Base-by-base conservation (phyloP, 2,329 filamentous ascomycete genomes). In the Colletotrichum gloeosporioides region DNA sequence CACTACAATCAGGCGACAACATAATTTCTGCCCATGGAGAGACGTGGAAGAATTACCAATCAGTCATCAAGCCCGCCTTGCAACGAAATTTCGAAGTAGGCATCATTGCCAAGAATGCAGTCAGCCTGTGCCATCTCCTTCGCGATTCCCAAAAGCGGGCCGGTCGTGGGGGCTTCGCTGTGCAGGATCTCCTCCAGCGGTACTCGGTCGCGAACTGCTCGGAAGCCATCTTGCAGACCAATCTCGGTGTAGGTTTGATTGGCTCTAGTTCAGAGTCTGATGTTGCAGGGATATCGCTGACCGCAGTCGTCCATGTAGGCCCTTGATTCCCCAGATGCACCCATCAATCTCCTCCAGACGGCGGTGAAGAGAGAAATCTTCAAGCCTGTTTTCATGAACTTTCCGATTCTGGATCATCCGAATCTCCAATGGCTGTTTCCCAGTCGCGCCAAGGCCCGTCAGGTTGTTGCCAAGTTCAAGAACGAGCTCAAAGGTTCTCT, bases 1-100 rank as follows among this genome's bases (percentile, higher is more conserved):
- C 44, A 76, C 64, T 15, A 13, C 16, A 22, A 16, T 25, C 55
- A 77, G 85, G 85, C 7, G 85, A 86, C 67, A 86, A 87, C 59
- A 82, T 87, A 29, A 87, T 87, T 31, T 85, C 83, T 64, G 80
- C 84, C 8, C 81, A 82, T 69, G 85, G 84, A 4, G 79, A 82
- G 10, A 81, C 78, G 4, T 87, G 85, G 85, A 83, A 79, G 72
- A 78, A 79, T 6, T 87, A 84, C 72, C 81, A 80, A 2, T 79
- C 80, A 2, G 81, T 87, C 27, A 80, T 85, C 79, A 85, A 86
- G 67, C 82, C 84, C 0, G 84, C 82, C 0, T 67, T 87, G 36
- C 84, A 86, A 25, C 69, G 77, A 8, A 73, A 53, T 22, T 77
- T 82, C 27, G 81, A 82, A 49, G 75, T 69, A 22, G 73, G 55